Conservation (phyloP, 2,329 filamentous ascomycete species). For the Xylaria hypoxylon region DNA sequence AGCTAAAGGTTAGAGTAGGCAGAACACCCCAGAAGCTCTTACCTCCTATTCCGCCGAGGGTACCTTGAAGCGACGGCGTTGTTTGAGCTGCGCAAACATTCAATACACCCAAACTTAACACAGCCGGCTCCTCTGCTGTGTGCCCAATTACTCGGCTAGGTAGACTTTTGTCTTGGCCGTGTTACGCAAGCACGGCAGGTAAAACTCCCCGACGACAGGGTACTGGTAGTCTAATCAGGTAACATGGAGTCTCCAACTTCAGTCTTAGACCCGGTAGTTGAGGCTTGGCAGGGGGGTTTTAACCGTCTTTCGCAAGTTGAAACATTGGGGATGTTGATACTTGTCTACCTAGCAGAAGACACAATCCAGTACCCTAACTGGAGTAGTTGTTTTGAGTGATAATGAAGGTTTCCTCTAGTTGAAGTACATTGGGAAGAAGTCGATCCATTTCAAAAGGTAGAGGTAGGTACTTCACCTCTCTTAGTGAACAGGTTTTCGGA, state of each 20-base stretch:
- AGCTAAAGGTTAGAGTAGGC: not conserved
- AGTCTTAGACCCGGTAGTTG: slow-evolving; percentile 13
- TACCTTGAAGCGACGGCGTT: not conserved
- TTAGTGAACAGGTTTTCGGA: too few relatives aligned
- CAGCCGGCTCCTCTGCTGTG: not conserved
- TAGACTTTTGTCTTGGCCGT: slow-evolving; percentile 8
- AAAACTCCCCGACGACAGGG: slow-evolving; percentile 11
- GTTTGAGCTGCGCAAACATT: slow-evolving; percentile 9
- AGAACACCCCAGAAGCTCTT: not conserved
- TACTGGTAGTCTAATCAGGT: not conserved
- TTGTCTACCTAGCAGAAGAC: too few relatives aligned
- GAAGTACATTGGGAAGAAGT: too few relatives aligned
- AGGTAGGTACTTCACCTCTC: too few relatives aligned
- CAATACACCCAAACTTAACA: not conserved
- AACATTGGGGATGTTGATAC: not conserved
- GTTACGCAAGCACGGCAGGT: slow-evolving; percentile 6
- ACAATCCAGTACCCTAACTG: too few relatives aligned
- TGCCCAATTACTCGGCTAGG: not conserved
- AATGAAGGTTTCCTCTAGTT: too few relatives aligned
- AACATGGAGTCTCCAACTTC: not conserved
- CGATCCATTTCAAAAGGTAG: too few relatives aligned
- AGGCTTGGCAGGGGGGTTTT: slow-evolving; percentile 26
- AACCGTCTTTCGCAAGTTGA: not conserved
- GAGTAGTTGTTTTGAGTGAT: too few relatives aligned
- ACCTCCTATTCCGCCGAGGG: not conserved